These are phyloP conservation scores for Auxenochlorella pyrenoidosa DNA, from an alignment of 139 green algal genomes.

Conservation along the genomic window DNA sequence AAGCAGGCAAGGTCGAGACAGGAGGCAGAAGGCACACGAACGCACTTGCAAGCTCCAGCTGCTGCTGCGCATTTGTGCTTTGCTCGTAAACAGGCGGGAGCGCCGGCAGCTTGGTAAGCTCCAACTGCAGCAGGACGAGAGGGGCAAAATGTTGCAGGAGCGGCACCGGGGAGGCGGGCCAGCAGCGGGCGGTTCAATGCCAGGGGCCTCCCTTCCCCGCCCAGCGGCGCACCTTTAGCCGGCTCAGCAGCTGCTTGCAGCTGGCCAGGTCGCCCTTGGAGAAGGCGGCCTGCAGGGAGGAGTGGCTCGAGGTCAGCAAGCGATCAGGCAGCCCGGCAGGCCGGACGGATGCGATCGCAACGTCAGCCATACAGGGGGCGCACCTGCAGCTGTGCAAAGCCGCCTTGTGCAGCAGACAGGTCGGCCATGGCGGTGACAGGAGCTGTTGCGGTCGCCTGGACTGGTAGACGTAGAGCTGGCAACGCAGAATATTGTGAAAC, in stretches of 20 bases:
- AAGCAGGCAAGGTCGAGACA: neutral
- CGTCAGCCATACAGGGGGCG: neutral
- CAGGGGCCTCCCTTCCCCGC: neutral
- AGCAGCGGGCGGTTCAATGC: neutral
- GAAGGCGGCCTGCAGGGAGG: constrained; percentile 31
- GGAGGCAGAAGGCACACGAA: neutral
- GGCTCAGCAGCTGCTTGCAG: constrained; percentile 28
- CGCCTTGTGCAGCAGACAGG: neutral
- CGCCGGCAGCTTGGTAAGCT: constrained; percentile 79
- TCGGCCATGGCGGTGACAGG: neutral
- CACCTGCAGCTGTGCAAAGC: constrained; percentile 24
- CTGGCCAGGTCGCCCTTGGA: constrained; percentile 34
- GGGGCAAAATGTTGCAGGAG: neutral
- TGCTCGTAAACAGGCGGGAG: constrained; percentile 75
- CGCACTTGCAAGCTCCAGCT: constrained; percentile 83
- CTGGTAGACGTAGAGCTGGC: no score
- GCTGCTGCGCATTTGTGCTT: constrained; percentile 70
- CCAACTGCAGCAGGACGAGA: constrained; percentile 62
- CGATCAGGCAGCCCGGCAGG: neutral
- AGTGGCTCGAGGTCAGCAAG: neutral
- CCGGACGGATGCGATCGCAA: neutral
- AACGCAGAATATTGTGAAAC: no score
- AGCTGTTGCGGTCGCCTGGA: no score
- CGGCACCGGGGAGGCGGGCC: neutral
- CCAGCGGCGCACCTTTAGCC: constrained; percentile 41